Percentiles rank a stretch among this genome's conserved stretches.
phyloP scores from a whole-genome alignment of 2,329 filamentous ascomycete species.

The Arthrobotrys conoides region DNA sequence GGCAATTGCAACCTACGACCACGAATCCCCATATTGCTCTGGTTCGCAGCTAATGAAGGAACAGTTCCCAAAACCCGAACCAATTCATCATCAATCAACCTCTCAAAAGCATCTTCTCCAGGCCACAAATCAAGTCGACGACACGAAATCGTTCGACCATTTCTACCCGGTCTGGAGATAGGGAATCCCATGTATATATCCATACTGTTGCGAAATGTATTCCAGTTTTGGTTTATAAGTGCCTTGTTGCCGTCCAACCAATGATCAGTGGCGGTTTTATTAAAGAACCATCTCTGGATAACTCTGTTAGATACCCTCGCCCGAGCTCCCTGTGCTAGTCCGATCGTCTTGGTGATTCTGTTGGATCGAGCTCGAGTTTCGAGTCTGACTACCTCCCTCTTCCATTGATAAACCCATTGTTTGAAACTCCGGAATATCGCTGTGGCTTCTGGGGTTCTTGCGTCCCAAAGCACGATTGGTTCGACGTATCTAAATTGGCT shows the following conservation, averaged over 20 bases:
- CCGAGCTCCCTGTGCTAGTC: not conserved
- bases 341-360: not conserved
- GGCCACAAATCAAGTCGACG: not conserved
- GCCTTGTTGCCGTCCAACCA: not conserved
- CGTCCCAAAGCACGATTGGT: not conserved
- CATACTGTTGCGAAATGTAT: not conserved
- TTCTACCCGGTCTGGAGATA: not conserved
- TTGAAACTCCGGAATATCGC: not conserved
- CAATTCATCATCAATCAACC: not conserved
- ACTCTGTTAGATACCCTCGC: no score
- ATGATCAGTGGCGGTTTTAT: not conserved
- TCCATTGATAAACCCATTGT: not conserved
- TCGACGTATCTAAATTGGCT: not conserved
- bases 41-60: not conserved
- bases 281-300: no score
- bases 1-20: not conserved
- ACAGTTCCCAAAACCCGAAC: not conserved
- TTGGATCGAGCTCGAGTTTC: not conserved
- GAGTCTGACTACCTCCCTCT: not conserved
- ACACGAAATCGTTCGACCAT: not conserved
- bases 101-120: not conserved
- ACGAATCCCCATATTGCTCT: not conserved
- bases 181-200: conserved; percentile 2
- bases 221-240: not conserved
- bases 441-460: not conserved